These are phyloP conservation scores for Trypanosoma rangeli DNA, from an alignment of 208 protist species.

Conservation along the genomic window DNA sequence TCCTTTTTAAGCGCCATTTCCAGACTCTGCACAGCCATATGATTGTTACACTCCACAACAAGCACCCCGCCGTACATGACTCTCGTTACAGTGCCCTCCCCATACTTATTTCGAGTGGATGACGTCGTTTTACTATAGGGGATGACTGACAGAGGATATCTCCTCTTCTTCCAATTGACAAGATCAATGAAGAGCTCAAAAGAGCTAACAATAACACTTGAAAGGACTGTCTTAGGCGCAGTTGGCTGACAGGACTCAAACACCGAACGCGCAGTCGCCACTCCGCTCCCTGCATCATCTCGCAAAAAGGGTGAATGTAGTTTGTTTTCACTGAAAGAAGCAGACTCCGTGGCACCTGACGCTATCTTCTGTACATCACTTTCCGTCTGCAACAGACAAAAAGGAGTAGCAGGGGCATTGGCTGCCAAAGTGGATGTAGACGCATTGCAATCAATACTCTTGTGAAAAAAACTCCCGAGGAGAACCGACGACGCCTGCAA, in stretches of 20 bases:
- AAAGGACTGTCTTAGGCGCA: neutral
- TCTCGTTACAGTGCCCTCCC: constrained; percentile 83
- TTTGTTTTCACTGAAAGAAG: neutral
- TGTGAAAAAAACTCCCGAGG: neutral
- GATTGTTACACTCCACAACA: constrained; percentile 58
- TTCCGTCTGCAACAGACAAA: neutral
- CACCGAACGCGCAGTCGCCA: neutral
- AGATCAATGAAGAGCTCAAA: constrained; percentile 82
- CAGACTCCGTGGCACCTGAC: neutral
- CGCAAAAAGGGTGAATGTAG: neutral
- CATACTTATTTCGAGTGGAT: constrained; percentile 37
- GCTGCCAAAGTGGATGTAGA: neutral
- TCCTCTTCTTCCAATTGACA: constrained; percentile 48
- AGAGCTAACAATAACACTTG: constrained; percentile 48
- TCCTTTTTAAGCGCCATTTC: constrained; percentile 33
- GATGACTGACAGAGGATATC: constrained; percentile 51
- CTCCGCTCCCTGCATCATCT: neutral
- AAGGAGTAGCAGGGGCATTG: neutral
- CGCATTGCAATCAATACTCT: neutral
- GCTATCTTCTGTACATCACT: neutral
- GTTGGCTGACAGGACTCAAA: neutral
- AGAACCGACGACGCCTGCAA: neutral
- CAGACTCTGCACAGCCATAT: constrained; percentile 36
- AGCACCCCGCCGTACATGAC: constrained; percentile 86
- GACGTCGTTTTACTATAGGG: constrained; percentile 18